phyloP scores from a whole-genome alignment of 768 basidiomycete species.

The Auricularia heimuer region DNA sequence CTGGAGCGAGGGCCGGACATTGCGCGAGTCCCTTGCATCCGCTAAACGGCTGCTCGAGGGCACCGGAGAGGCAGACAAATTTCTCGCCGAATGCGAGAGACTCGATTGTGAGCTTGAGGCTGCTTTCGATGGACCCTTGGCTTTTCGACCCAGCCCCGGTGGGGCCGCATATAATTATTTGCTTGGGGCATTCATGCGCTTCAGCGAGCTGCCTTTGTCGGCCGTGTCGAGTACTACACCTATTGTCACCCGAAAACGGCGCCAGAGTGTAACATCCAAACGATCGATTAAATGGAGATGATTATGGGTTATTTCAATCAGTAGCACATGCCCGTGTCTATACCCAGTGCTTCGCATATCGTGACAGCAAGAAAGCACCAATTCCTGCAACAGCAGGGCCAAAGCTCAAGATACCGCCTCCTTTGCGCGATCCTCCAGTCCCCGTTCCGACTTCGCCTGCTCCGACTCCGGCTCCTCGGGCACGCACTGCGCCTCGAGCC shows the following conservation, averaged over 20 bases:
- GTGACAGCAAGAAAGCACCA: too few species aligned
- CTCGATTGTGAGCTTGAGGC: not conserved
- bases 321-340: too few species aligned
- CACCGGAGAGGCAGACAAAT: not conserved
- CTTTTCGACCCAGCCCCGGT: not conserved
- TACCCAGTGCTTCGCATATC: too few species aligned
- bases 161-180: not conserved
- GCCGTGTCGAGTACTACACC: too few species aligned
- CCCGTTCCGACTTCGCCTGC: not conserved
- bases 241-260: not conserved
- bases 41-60: not conserved
- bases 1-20: not conserved
- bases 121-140: not conserved
- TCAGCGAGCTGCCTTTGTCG: too few species aligned
- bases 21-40: not conserved
- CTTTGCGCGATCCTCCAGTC: too few species aligned
- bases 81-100: not conserved
- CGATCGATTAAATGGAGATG: not conserved
- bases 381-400: too few species aligned
- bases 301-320: not conserved
- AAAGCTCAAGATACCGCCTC: too few species aligned
- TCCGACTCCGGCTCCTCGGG: conserved; percentile 12
- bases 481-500: conserved; percentile 5
- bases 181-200: too few species aligned
- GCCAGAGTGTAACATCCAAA: not conserved